Evolutionary conservation across 1,284 basidiomycete species (phyloP).

Genomic region (Tilletia caries): DNA sequence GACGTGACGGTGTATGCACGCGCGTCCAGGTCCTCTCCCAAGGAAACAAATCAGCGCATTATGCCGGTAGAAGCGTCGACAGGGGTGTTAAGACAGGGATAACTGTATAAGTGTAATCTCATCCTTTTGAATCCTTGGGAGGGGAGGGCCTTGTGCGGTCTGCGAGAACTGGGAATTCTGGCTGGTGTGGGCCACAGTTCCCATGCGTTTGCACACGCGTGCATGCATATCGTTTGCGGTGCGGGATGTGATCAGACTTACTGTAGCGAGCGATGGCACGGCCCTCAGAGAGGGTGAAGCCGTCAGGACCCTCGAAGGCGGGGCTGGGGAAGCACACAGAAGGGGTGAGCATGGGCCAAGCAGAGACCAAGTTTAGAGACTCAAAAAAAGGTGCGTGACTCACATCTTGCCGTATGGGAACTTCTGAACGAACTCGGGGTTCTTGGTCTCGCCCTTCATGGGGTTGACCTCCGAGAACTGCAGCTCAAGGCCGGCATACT

Average conservation of each 20-base stretch:
- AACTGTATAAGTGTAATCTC: slow-evolving; percentile 35
- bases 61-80: slow-evolving; percentile 59
- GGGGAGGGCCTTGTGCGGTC: slow-evolving; percentile 1
- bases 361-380: not conserved
- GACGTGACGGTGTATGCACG: not conserved
- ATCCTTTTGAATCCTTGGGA: slow-evolving; percentile 11
- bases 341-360: not conserved
- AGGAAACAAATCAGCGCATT: slow-evolving; percentile 34
- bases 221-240: not conserved
- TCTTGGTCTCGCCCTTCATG: slow-evolving; percentile 34
- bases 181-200: not conserved
- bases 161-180: not conserved
- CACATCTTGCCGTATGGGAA: slow-evolving; percentile 34
- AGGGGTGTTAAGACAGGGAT: slow-evolving; percentile 55
- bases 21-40: not conserved
- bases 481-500: slow-evolving; percentile 47
- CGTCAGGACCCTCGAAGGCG: slow-evolving; percentile 72
- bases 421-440: slow-evolving; percentile 46
- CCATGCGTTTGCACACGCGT: not conserved
- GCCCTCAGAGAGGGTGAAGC: slow-evolving; percentile 75
- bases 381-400: not conserved
- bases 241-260: slow-evolving; percentile 60
- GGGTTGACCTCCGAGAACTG: slow-evolving; percentile 38
- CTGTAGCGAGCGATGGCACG: slow-evolving; percentile 80
- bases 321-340: slow-evolving; percentile 60